A percentile compares a stretch with the other conserved stretches of the same genome.
phyloP scores from a whole-genome alignment of 2,329 filamentous ascomycete species.

The Polytolypa hystricis region DNA sequence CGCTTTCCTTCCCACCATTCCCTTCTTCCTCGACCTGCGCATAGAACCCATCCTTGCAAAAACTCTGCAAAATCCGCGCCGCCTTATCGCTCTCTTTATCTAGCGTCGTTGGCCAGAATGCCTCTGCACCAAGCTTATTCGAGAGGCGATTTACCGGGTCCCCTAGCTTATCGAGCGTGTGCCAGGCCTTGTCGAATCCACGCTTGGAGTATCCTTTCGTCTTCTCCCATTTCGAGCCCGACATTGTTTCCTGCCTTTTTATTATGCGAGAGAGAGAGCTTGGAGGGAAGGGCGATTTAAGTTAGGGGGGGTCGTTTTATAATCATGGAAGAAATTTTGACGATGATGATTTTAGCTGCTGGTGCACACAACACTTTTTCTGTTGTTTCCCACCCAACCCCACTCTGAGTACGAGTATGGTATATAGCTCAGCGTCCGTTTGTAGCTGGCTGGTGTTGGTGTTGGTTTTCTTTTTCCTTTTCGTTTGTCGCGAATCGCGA shows the following conservation, averaged over 20 bases:
- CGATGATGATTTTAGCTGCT: too few relatives aligned
- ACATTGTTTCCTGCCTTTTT: conserved; percentile 6
- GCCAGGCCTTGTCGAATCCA: conserved; percentile 65
- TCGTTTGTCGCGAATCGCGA: too few relatives aligned
- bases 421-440: too few relatives aligned
- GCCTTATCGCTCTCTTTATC: conserved; percentile 89
- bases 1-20: conserved; percentile 11
- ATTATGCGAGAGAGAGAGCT: too few relatives aligned
- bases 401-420: too few relatives aligned
- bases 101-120: conserved; percentile 74
- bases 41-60: conserved; percentile 72
- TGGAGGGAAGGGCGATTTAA: too few relatives aligned
- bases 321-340: too few relatives aligned
- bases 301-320: too few relatives aligned
- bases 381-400: too few relatives aligned
- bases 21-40: conserved; percentile 41
- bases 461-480: too few relatives aligned
- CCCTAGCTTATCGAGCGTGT: conserved; percentile 56
- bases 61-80: conserved; percentile 76
- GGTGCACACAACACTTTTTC: too few relatives aligned
- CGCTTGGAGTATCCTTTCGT: conserved; percentile 46
- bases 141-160: conserved; percentile 69
- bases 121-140: conserved; percentile 70
- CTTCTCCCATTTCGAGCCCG: conserved; percentile 42
- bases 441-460: too few relatives aligned